These are phyloP conservation scores for Pestalotiopsis sp. DNA, from an alignment of 2,329 filamentous ascomycete genomes.

Conservation along the genomic window DNA sequence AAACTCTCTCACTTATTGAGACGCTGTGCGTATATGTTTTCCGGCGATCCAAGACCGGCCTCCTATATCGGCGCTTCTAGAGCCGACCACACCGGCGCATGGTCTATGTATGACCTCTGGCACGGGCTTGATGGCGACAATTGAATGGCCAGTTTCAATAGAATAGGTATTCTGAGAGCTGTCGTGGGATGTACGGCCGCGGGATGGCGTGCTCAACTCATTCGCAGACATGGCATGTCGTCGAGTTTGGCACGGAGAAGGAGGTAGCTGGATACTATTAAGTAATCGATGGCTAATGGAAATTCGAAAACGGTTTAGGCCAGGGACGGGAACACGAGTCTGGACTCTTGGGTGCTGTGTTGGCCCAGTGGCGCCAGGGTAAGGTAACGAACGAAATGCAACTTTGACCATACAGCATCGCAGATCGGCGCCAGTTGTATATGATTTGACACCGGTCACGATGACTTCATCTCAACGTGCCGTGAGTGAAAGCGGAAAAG, in stretches of 20 bases:
- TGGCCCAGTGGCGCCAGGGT: not conserved
- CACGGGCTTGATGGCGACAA: not conserved
- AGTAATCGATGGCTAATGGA: constrained; percentile 1
- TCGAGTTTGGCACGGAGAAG: constrained; percentile 2
- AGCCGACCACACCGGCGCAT: not conserved
- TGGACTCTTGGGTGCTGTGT: not conserved
- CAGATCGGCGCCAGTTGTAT: not conserved
- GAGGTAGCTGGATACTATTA: not conserved
- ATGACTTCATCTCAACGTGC: not conserved
- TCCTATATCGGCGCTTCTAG: not conserved
- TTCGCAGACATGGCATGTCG: not conserved
- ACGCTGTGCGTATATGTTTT: not conserved
- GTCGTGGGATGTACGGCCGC: not conserved
- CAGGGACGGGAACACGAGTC: not conserved
- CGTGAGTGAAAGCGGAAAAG: not conserved
- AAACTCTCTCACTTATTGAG: not conserved
- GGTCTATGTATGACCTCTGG: not conserved
- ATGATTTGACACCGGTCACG: not conserved
- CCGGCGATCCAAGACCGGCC: not conserved
- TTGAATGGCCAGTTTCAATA: not conserved
- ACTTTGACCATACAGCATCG: not conserved
- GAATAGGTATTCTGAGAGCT: not conserved
- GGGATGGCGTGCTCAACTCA: not conserved
- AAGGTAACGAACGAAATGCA: not conserved
- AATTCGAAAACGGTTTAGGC: not conserved